phyloP scores from a whole-genome alignment of 2,329 filamentous ascomycete species.

The Exophiala oligosperma region DNA sequence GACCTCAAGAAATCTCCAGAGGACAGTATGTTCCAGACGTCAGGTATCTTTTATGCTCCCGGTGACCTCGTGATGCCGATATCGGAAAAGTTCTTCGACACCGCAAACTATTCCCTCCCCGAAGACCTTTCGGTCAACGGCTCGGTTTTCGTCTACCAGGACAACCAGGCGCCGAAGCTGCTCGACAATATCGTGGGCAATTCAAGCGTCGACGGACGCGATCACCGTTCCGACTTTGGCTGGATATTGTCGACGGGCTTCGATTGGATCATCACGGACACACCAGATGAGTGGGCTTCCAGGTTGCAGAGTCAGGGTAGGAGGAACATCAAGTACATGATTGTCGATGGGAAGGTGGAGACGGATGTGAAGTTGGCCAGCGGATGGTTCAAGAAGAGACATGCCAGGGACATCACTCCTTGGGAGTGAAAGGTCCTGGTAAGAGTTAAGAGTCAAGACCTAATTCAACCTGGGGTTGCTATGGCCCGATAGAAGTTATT shows the following conservation, averaged over 20 bases:
- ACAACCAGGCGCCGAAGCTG: not conserved
- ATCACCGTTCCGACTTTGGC: conserved; percentile 1
- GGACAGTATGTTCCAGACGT: not conserved
- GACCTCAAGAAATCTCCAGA: not conserved
- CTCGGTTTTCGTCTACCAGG: not conserved
- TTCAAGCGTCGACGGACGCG: not conserved
- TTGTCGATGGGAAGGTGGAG: not conserved
- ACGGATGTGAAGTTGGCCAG: not conserved
- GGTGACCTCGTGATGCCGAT: not conserved
- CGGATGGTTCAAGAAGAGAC: not conserved
- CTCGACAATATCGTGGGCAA: not conserved
- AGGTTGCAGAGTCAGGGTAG: not conserved
- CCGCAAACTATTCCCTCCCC: not conserved
- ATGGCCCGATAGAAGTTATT: too few species aligned
- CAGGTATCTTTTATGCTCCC: not conserved
- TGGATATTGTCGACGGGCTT: not conserved
- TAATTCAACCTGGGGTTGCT: too few species aligned
- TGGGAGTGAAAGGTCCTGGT: too few species aligned
- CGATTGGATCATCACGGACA: conserved; percentile 1
- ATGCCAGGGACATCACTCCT: not conserved
- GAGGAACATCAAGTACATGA: not conserved
- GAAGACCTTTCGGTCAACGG: not conserved
- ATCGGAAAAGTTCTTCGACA: not conserved
- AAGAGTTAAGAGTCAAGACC: too few species aligned
- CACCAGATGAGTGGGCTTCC: not conserved